A percentile compares a stretch with the other conserved stretches of the same genome.
These are phyloP conservation scores for Trametes versicolor DNA, from an alignment of 1,284 basidiomycete species.

Conservation along the genomic window DNA sequence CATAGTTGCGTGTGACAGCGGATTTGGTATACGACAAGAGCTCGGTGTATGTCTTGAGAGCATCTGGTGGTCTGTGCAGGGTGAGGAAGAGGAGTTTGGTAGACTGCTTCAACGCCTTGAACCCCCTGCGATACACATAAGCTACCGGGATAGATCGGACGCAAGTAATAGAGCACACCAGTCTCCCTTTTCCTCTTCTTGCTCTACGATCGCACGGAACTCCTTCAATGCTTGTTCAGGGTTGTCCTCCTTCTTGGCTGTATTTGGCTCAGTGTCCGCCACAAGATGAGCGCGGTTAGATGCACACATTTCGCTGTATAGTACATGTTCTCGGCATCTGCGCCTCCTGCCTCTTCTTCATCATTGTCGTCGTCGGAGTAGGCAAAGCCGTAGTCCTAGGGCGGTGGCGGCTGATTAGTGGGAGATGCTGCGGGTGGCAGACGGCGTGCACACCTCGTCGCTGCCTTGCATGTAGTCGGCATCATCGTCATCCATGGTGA, in stretches of 20 bases:
- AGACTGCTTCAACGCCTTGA: constrained; percentile 98
- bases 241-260: constrained; percentile 93
- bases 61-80: constrained; percentile 83
- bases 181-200: constrained; percentile 92
- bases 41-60: constrained; percentile 86
- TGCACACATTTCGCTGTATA: constrained; percentile 93
- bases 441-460: constrained; percentile 67
- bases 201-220: constrained; percentile 87
- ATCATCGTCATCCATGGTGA: constrained; percentile 85
- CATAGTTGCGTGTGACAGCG: constrained; percentile 90
- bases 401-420: constrained; percentile 25
- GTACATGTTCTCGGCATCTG: constrained; percentile 99
- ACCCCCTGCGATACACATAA: constrained; percentile 74
- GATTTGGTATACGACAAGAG: constrained; percentile 94
- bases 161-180: constrained; percentile 63
- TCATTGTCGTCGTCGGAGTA: constrained; percentile 95
- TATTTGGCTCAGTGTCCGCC: constrained; percentile 14
- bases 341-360: constrained; percentile 80
- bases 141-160: no score
- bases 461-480: constrained; percentile 90
- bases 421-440: constrained; percentile 6
- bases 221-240: constrained; percentile 91
- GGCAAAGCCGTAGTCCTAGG: constrained; percentile 95
- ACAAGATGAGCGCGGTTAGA: neutral
- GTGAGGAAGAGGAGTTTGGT: constrained; percentile 93